A percentile compares a stretch with the other conserved stretches of the same genome.
Conservation (phyloP, 495 filamentous ascomycete genomes). For the Tetracladium setigerum region DNA sequence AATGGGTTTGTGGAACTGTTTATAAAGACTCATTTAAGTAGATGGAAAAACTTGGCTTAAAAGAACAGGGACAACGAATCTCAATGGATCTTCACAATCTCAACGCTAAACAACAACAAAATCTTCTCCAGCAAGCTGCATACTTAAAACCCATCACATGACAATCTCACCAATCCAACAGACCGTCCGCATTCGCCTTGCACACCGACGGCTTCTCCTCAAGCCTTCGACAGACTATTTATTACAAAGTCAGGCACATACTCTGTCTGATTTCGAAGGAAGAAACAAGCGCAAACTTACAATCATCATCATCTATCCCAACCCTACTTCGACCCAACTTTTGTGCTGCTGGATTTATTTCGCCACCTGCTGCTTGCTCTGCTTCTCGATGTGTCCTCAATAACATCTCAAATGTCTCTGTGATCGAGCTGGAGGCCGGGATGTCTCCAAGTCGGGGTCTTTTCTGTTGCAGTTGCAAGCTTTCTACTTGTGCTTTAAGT, state of each 20-base stretch:
- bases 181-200: slow-evolving; percentile 6
- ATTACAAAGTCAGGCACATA: background rate
- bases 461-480: background rate
- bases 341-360: slow-evolving; percentile 16
- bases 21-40: no score
- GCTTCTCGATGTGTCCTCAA: slow-evolving; percentile 9
- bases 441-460: background rate
- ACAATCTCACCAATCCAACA: slow-evolving; percentile 17
- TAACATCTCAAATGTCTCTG: background rate
- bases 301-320: slow-evolving; percentile 19
- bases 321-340: slow-evolving; percentile 9
- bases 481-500: slow-evolving; percentile 2
- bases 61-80: no score
- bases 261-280: background rate
- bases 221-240: slow-evolving; percentile 16
- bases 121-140: no score
- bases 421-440: background rate
- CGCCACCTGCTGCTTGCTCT: slow-evolving; percentile 2
- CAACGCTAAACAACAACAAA: no score
- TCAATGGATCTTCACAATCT: no score
- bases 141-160: no score
- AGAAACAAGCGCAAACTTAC: slow-evolving; percentile 8
- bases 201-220: slow-evolving; percentile 10
- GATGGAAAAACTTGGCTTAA: no score
- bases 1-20: no score